Percentiles rank a stretch among this genome's conserved stretches.
Conservation (phyloP, 176 grass and related monocot genomes). For the Oryza longistaminata region DNA sequence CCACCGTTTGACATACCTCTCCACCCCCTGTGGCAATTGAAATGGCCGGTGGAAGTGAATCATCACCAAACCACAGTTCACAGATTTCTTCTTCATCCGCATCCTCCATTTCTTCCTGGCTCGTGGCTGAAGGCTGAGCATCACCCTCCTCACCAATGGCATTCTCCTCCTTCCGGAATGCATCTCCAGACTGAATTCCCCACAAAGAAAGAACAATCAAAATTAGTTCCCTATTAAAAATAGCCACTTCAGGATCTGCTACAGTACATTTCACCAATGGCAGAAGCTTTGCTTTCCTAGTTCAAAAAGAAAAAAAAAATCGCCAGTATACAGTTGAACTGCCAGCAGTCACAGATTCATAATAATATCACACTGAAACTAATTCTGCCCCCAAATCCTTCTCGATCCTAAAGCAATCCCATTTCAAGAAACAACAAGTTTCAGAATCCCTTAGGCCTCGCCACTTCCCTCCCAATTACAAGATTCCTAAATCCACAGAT, state of each 20-base stretch:
- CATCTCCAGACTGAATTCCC: slow-evolving; percentile 34
- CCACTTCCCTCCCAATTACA: background rate
- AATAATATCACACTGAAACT: background rate
- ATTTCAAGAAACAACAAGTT: background rate
- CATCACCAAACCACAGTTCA: slow-evolving; percentile 35
- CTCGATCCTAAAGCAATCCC: background rate
- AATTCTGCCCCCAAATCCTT: background rate
- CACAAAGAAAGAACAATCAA: slow-evolving; percentile 11
- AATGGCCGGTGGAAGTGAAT: slow-evolving; percentile 34
- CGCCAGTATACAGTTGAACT: background rate
- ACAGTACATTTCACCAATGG: too few relatives aligned
- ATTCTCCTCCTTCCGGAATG: slow-evolving; percentile 34
- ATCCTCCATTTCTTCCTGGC: slow-evolving; percentile 25
- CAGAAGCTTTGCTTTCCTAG: too few relatives aligned
- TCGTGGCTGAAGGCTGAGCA: slow-evolving; percentile 23
- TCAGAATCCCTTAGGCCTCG: background rate
- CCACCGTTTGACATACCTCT: slow-evolving; percentile 31
- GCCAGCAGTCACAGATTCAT: background rate
- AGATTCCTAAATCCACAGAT: background rate
- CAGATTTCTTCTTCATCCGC: slow-evolving; percentile 19
- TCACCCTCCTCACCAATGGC: slow-evolving; percentile 24
- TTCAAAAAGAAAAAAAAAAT: too few relatives aligned
- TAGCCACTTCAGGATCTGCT: background rate
- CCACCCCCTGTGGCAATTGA: slow-evolving; percentile 11
- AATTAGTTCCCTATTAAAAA: background rate